A percentile compares a stretch with the other conserved stretches of the same genome.
Evolutionary conservation across 2,329 filamentous ascomycete genomes (phyloP).

Genomic region (Scopulariopsis brevicaulis): DNA sequence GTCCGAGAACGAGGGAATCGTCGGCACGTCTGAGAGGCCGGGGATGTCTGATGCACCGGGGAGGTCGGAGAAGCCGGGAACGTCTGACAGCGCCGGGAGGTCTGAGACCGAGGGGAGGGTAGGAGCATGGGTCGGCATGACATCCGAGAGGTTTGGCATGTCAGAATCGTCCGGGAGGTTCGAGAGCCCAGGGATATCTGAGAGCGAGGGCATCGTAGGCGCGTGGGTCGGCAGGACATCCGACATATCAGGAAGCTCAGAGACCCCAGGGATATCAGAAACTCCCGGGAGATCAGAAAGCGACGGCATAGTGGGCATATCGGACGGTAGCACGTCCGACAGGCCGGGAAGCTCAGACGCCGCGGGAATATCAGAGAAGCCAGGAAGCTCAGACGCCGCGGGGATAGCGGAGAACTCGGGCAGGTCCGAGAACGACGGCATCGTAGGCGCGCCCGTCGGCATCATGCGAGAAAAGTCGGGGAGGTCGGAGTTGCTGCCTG

Average conservation of each 20-base stretch:
- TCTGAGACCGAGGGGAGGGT: neutral
- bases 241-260: neutral
- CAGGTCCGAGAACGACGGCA: neutral
- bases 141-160: neutral
- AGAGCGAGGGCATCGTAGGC: neutral
- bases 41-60: neutral
- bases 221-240: neutral
- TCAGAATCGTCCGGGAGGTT: neutral
- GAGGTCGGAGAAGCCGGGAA: neutral
- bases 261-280: neutral
- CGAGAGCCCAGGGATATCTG: neutral
- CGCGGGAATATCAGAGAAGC: neutral
- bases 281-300: neutral
- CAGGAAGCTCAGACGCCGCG: neutral
- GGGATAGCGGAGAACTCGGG: neutral
- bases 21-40: neutral
- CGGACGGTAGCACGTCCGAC: neutral
- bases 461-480: neutral
- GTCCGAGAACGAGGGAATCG: neutral
- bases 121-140: neutral
- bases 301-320: neutral
- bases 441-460: neutral
- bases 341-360: neutral
- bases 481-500: neutral
- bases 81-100: neutral